Base-by-base conservation (phyloP, 768 basidiomycete species). In the Gloeopeniophorella convolvens region DNA sequence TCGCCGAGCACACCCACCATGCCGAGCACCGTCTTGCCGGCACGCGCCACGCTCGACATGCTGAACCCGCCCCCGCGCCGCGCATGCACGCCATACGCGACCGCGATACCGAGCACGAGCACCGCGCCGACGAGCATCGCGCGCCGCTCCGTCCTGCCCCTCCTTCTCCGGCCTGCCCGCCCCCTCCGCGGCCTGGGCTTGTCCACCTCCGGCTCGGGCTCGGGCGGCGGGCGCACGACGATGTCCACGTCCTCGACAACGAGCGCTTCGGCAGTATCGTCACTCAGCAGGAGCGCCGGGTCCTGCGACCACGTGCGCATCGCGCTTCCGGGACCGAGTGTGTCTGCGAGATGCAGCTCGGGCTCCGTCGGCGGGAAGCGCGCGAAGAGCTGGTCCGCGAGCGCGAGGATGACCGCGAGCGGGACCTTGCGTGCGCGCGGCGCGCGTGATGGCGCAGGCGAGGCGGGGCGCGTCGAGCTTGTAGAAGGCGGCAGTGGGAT, bases 311-410 rank as follows among this genome's bases (percentile, higher is more conserved):
- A 91, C 8, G 89, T 89, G 62, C 74, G 78, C 43, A 88, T 69
- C 31, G 78, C 84, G 59, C 85, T 89, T 59, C 85, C 80, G 1
- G 84, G 85, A 8, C 89, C 89, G 76, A 91, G 80, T 41, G 85
- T 85, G 24, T 70, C 67, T 5, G 73, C 66, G 13, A 87, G 67
- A 3, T 56, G 62, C 11, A 90, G 68, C 0, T 64, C 68, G 9
- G 80, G 74, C 44, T 83, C 74, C 1, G 73, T 68, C 2, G 85
- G 83, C 4, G 86, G 85, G 63, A 75, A 83, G 16, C 61, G 56
- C n/a, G 62, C 56, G 42, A 75, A 78, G 11, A 90, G 77, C 7
- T 66, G 70, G 58, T 88, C 85, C 1, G 87, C 73, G 23, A 70
- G 70, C 4, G 61, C 62, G 18, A 89, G 73, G 24, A 88, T 72